phyloP scores from a whole-genome alignment of 2,329 filamentous ascomycete species.

The Fusarium miscanthi region DNA sequence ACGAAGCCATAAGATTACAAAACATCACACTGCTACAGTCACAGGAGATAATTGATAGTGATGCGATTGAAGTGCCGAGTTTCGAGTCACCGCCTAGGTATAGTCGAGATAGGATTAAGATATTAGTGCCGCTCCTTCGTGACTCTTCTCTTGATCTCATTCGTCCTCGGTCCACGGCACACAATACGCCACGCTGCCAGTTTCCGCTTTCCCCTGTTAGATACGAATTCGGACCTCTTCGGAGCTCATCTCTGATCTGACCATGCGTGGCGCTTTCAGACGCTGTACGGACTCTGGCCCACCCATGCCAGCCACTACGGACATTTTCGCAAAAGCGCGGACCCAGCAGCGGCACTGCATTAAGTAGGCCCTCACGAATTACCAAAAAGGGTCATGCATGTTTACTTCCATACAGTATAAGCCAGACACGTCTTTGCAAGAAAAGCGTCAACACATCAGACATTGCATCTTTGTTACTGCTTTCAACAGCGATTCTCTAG shows the following conservation, averaged over 20 bases:
- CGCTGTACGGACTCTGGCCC: neutral
- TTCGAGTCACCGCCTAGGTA: too few relatives aligned
- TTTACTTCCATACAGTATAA: neutral
- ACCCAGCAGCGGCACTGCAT: neutral
- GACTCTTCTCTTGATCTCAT: neutral
- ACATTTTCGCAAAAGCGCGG: neutral
- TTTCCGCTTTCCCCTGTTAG: neutral
- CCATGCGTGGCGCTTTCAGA: neutral
- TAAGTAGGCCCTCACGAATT: neutral
- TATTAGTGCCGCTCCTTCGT: neutral
- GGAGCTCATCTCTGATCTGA: neutral
- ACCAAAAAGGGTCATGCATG: neutral
- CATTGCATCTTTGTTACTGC: neutral
- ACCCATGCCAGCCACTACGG: neutral
- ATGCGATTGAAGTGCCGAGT: too few relatives aligned
- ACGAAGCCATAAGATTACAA: too few relatives aligned
- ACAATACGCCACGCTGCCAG: neutral
- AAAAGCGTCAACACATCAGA: accelerated
- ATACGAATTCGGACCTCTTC: neutral
- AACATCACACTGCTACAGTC: too few relatives aligned
- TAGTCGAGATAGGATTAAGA: too few relatives aligned
- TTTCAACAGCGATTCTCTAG: neutral
- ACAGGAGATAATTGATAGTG: too few relatives aligned
- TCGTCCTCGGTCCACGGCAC: neutral
- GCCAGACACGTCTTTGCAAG: neutral